Percentiles rank a stretch among this genome's conserved stretches.
Evolutionary conservation across 306 rosid genomes (phyloP).

Genomic region (Quillaja saponaria): DNA sequence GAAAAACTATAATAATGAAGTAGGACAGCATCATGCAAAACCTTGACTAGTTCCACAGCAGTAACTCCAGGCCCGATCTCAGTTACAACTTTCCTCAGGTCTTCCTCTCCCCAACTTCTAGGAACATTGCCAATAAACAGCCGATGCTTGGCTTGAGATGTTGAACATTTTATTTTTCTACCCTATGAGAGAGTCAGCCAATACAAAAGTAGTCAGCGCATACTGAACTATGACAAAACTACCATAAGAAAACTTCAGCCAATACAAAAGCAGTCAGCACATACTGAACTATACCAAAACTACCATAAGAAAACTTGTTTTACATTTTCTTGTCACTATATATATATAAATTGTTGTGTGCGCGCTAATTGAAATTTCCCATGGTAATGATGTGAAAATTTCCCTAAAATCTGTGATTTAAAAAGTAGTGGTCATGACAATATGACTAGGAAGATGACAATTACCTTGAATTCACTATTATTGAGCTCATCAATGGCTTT

Average conservation of each 20-base stretch:
- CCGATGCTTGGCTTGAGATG: slow-evolving; percentile 93
- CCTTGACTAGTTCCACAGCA: slow-evolving; percentile 85
- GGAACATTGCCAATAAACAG: slow-evolving; percentile 95
- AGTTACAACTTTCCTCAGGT: slow-evolving; percentile 70
- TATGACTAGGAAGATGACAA: slow-evolving; percentile 4
- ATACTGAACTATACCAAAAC: slow-evolving; percentile 16
- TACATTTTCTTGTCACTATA: slow-evolving; percentile 8
- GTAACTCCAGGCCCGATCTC: slow-evolving; percentile 88
- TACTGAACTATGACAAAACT: slow-evolving; percentile 27
- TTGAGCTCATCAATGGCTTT: slow-evolving; percentile 84
- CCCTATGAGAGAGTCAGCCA: slow-evolving; percentile 52
- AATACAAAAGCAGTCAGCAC: slow-evolving; percentile 27
- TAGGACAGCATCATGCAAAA: slow-evolving; percentile 31
- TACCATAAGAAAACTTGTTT: background rate
- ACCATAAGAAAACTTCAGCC: slow-evolving; percentile 49
- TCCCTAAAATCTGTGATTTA: slow-evolving; percentile 7
- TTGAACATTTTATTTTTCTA: slow-evolving; percentile 78
- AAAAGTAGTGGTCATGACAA: background rate
- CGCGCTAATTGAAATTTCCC: slow-evolving; percentile 18
- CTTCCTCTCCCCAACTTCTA: slow-evolving; percentile 87
- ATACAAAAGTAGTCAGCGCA: slow-evolving; percentile 25
- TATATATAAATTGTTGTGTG: too few species aligned
- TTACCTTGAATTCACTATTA: slow-evolving; percentile 77
- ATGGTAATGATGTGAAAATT: slow-evolving; percentile 18
- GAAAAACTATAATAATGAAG: background rate